Evolutionary conservation across 2,329 filamentous ascomycete species (phyloP).

Genomic region (Pestalotiopsis sp.): DNA sequence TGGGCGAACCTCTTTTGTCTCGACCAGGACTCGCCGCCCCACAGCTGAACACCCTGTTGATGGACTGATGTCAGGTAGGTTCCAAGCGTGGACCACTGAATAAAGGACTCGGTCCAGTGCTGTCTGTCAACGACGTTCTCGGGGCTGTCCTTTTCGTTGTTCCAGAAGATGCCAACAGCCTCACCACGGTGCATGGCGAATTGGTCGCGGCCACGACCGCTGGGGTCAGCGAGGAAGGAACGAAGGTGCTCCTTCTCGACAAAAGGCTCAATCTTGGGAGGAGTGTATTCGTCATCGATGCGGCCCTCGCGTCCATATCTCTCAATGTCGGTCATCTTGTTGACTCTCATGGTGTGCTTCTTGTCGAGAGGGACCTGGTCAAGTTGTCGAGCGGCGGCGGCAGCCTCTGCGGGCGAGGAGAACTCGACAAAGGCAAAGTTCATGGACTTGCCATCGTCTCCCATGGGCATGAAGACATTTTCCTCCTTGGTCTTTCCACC

Average conservation of each 20-base stretch:
- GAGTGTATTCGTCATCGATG: constrained; percentile 86
- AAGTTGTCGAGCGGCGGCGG: constrained; percentile 85
- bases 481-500: constrained; percentile 87
- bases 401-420: constrained; percentile 84
- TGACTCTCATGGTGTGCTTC: constrained; percentile 92
- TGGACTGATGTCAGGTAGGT: constrained; percentile 95
- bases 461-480: constrained; percentile 90
- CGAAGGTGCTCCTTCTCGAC: constrained; percentile 90
- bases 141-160: constrained; percentile 90
- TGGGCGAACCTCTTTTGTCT: constrained; percentile 93
- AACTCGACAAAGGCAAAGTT: constrained; percentile 98
- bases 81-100: constrained; percentile 95
- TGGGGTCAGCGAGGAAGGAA: constrained; percentile 86
- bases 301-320: constrained; percentile 92
- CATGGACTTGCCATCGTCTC: constrained; percentile 82
- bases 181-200: constrained; percentile 94
- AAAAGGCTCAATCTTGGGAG: constrained; percentile 83
- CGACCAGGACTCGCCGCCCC: constrained; percentile 89
- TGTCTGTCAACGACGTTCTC: constrained; percentile 89
- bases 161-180: constrained; percentile 94
- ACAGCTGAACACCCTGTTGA: constrained; percentile 93
- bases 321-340: constrained; percentile 98
- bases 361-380: constrained; percentile 90
- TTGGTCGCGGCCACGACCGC: constrained; percentile 84
- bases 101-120: constrained; percentile 97